Base-by-base conservation (phyloP, 2,329 filamentous ascomycete species). In the Fusarium sp. region DNA sequence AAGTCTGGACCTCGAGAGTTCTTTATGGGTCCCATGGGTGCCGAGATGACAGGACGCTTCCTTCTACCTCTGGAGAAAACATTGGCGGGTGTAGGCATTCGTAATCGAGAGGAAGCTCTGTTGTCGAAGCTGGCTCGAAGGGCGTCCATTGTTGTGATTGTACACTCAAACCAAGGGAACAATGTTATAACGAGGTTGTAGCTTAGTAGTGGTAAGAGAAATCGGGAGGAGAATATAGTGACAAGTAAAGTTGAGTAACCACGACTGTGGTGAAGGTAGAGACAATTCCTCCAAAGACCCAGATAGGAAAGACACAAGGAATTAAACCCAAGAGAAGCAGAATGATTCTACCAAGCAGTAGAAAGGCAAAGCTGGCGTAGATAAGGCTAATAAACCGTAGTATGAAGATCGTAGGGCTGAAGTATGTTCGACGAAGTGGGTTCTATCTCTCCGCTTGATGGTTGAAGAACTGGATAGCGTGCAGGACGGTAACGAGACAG, bases 1-100 rank as follows among this genome's bases (percentile, higher is more conserved):
- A 81, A 70, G 47, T 80, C 75, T 7, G 75, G 69, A 7, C 79
- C 78, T 20, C 77, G 74, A 10, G 75, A 79, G 66, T 73, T 79
- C 60, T 75, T 79, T 65, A 81, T 71, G 10, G 79, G 79, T 1
- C 79, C 80, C 37, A 80, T 63, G 3, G 79, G 80, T 19, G 55
- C 71, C 10, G 79, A 81, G 25, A 81, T 81, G 39, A 61, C 49
- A 17, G 74, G 76, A 3, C 73, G 71, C 25, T 70, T 73, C 50
- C 56, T 65, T 53, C 68, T 73, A 20, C 55, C 53, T 32, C 65
- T 64, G 15, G 62, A 46, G 9, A 71, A 41, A 2, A 62, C 14
- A 32, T 58, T 71, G 17, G 62, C 49, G 0, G 71, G 44, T 1
- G 67, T 70, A 11, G 67, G 51, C 3, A 72, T 46, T 33, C 71